Evolutionary conservation across 257 asterid species (phyloP).

Genomic region (Henckelia pumila): DNA sequence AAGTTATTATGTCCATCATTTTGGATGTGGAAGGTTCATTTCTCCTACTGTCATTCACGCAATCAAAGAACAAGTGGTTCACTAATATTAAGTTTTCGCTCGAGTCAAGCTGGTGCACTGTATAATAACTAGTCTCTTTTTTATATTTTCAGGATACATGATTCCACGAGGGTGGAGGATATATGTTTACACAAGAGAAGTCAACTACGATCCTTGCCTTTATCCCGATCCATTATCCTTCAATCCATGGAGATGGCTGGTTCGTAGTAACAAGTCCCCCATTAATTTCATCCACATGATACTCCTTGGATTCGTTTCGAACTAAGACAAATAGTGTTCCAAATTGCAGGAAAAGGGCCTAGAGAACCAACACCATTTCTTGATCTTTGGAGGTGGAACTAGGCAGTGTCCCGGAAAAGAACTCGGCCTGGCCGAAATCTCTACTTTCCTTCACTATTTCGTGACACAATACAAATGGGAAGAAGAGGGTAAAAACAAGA

Average conservation of each 20-base stretch:
- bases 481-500: constrained; percentile 80
- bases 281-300: not conserved
- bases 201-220: constrained; percentile 76
- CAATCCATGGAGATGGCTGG: constrained; percentile 99
- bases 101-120: too few relatives aligned
- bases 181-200: constrained; percentile 69
- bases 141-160: constrained; percentile 54
- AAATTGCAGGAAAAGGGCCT: constrained; percentile 59
- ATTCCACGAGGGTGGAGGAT: constrained; percentile 98
- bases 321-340: constrained; percentile 2
- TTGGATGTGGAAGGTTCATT: too few relatives aligned
- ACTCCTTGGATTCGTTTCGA: not conserved
- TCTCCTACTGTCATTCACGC: too few relatives aligned
- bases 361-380: constrained; percentile 71
- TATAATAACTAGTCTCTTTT: constrained; percentile 1
- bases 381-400: constrained; percentile 94
- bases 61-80: too few relatives aligned
- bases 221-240: constrained; percentile 86
- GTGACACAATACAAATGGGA: constrained; percentile 95
- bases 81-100: too few relatives aligned
- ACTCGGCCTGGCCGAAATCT: constrained; percentile 94
- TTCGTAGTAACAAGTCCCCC: constrained; percentile 31
- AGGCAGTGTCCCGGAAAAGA: constrained; percentile 98
- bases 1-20: too few relatives aligned
- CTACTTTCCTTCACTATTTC: constrained; percentile 91